A percentile compares a stretch with the other conserved stretches of the same genome.
These are phyloP conservation scores for Grigorovia yakushimaensis DNA, from an alignment of 805 yeast species.

Conservation along the genomic window DNA sequence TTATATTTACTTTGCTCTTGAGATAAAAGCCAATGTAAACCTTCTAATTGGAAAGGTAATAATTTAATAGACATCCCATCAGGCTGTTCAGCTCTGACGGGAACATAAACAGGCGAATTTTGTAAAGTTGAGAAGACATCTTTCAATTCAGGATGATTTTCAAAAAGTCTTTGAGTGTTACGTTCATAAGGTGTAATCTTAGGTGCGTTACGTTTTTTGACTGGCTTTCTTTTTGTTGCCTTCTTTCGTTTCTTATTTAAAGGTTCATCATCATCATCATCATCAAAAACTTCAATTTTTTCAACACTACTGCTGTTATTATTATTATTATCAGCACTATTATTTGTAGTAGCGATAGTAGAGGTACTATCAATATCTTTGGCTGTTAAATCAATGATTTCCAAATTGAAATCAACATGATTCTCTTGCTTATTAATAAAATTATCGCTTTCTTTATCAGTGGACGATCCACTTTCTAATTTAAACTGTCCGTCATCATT, in stretches of 20 bases:
- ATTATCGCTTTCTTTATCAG: constrained; percentile 9
- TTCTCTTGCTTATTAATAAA: constrained; percentile 8
- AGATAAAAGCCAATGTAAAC: constrained; percentile 74
- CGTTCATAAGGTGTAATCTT: constrained; percentile 62
- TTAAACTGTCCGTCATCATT: constrained; percentile 9
- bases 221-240: constrained; percentile 16
- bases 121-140: constrained; percentile 61
- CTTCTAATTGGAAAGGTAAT: constrained; percentile 89
- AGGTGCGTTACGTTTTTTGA: constrained; percentile 31
- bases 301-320: background rate
- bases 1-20: constrained; percentile 73
- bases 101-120: constrained; percentile 35
- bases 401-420: background rate
- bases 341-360: background rate
- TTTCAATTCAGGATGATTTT: constrained; percentile 68
- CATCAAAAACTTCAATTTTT: background rate
- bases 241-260: constrained; percentile 15
- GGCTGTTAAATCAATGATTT: background rate
- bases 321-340: background rate
- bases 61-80: constrained; percentile 60
- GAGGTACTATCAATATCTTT: background rate
- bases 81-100: constrained; percentile 63
- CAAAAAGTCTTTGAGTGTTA: constrained; percentile 57
- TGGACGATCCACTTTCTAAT: constrained; percentile 2
- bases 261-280: constrained; percentile 16